A percentile compares a stretch with the other conserved stretches of the same genome.
Evolutionary conservation across 139 green algal species (phyloP).

Genomic region (Dunaliella primolecta): DNA sequence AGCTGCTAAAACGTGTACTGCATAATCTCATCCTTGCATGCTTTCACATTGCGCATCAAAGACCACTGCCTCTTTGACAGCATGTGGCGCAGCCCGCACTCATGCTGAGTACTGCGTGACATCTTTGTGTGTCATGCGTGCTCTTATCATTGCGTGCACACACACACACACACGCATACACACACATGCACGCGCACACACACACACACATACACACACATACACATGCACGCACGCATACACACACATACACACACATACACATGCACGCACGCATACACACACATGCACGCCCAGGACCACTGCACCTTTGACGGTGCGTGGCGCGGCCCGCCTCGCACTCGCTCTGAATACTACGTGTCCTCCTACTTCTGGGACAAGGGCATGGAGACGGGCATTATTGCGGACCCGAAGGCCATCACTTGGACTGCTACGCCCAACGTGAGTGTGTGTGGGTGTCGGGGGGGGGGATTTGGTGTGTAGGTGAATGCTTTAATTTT

Average conservation of each 20-base stretch:
- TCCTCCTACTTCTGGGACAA: constrained; percentile 97
- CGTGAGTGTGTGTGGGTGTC: no score
- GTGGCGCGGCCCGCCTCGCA: constrained; percentile 68
- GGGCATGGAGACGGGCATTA: constrained; percentile 53
- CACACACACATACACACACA: constrained; percentile 16
- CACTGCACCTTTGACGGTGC: constrained; percentile 91
- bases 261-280: constrained; percentile 16
- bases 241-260: constrained; percentile 16
- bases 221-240: constrained; percentile 7
- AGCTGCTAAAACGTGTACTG: no score
- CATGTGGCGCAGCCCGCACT: no score
- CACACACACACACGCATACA: no score
- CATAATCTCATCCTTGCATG: no score
- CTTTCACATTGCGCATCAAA: no score
- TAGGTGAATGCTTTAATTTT: no score
- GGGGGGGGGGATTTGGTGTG: not conserved
- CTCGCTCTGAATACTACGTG: constrained; percentile 73
- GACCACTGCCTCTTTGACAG: no score
- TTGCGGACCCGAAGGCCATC: constrained; percentile 36
- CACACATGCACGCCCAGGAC: constrained; percentile 36
- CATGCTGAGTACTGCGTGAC: no score
- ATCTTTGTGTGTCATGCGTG: no score
- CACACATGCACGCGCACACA: constrained; percentile 1
- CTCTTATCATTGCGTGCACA: no score
- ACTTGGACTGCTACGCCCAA: constrained; percentile 37